These are phyloP conservation scores for Clonostachys rosea DNA, from an alignment of 2,329 filamentous ascomycete species.

Conservation along the genomic window DNA sequence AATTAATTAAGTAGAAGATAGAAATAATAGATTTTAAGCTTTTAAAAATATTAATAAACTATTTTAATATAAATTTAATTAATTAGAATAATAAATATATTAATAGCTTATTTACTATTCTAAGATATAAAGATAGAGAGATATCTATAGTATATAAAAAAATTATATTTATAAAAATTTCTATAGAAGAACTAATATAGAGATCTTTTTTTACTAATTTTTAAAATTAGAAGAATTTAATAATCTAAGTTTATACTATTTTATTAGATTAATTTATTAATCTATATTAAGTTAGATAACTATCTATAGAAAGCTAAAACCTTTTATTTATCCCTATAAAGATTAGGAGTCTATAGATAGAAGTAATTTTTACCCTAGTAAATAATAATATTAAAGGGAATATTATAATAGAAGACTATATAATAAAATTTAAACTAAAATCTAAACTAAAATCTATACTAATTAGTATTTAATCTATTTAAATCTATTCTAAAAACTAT, in stretches of 20 bases:
- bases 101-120: background rate
- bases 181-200: conserved; percentile 12
- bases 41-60: background rate
- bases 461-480: conserved; percentile 1
- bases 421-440: conserved; percentile 1
- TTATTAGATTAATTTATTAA: conserved; percentile 1
- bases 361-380: conserved; percentile 1
- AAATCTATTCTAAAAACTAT: background rate
- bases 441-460: background rate
- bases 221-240: conserved; percentile 2
- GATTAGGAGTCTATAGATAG: conserved; percentile 3
- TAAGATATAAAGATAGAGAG: conserved; percentile 1
- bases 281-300: background rate
- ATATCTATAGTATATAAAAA: background rate
- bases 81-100: background rate
- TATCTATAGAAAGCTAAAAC: background rate
- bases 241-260: conserved; percentile 8
- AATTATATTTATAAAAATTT: background rate
- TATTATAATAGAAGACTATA: too few relatives aligned
- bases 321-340: conserved; percentile 4
- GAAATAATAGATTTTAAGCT: background rate
- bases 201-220: conserved; percentile 9
- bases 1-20: too few relatives aligned
- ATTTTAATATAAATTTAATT: background rate
- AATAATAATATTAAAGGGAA: too few relatives aligned